Conservation (phyloP, 257 asterid genomes). For the Agastache rugosa region DNA sequence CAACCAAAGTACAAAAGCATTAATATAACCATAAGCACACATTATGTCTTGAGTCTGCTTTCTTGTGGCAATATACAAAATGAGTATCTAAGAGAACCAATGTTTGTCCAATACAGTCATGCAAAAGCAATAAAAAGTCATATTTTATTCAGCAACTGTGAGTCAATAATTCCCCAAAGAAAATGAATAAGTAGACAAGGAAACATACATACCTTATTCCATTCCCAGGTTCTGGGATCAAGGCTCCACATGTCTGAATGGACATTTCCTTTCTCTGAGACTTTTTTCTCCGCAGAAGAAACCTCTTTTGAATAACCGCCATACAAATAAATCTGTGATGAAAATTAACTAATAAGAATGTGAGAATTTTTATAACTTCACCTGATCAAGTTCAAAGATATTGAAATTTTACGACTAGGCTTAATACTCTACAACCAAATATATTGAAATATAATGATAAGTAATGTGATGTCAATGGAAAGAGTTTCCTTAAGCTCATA, state of each 20-base stretch:
- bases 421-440: background rate
- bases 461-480: constrained; percentile 23
- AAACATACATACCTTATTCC: constrained; percentile 84
- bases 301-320: constrained; percentile 98
- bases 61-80: background rate
- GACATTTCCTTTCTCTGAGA: constrained; percentile 90
- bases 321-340: constrained; percentile 78
- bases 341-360: constrained; percentile 20
- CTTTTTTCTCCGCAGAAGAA: constrained; percentile 72
- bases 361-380: constrained; percentile 17
- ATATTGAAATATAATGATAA: background rate
- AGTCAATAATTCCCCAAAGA: constrained; percentile 2
- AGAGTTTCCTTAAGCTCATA: constrained; percentile 19
- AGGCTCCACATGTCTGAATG: constrained; percentile 97
- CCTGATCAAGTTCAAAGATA: constrained; percentile 14
- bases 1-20: too few relatives aligned
- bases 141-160: background rate
- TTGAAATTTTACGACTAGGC: constrained; percentile 2
- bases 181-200: constrained; percentile 12
- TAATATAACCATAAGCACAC: background rate
- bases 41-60: background rate
- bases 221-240: constrained; percentile 96
- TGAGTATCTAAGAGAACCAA: background rate
- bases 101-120: constrained; percentile 28
- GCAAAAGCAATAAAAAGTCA: constrained; percentile 11